A percentile compares a stretch with the other conserved stretches of the same genome.
phyloP scores from a whole-genome alignment of 2,329 filamentous ascomycete genomes.

The Ophiostoma angusticollis region DNA sequence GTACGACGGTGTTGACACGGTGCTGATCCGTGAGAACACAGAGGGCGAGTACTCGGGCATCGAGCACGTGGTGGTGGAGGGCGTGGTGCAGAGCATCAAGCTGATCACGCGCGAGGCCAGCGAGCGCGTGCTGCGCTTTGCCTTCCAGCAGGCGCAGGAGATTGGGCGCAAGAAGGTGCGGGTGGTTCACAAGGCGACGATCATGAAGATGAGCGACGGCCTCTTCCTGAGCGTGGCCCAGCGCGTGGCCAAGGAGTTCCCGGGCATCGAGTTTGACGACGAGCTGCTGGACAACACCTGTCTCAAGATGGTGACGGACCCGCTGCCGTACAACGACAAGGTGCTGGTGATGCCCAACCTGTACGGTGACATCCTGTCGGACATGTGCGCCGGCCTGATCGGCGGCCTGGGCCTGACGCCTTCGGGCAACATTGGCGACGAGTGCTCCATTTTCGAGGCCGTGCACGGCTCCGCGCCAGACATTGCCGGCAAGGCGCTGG shows the following conservation, averaged over 20 bases:
- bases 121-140: slow-evolving; percentile 91
- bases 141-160: slow-evolving; percentile 93
- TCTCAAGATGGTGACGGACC: slow-evolving; percentile 97
- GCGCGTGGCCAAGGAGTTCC: slow-evolving; percentile 88
- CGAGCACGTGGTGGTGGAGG: slow-evolving; percentile 94
- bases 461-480: slow-evolving; percentile 67
- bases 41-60: slow-evolving; percentile 99
- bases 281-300: slow-evolving; percentile 99
- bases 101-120: slow-evolving; percentile 92
- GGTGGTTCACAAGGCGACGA: slow-evolving; percentile 98
- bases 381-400: slow-evolving; percentile 98
- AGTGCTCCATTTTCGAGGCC: slow-evolving; percentile 99
- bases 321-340: slow-evolving; percentile 95
- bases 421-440: slow-evolving; percentile 96
- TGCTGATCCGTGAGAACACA: slow-evolving; percentile 98
- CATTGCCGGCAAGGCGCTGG: slow-evolving; percentile 68
- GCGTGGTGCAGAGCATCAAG: slow-evolving; percentile 98
- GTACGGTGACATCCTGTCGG: slow-evolving; percentile 98
- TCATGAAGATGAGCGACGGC: slow-evolving; percentile 99
- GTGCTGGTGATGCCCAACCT: slow-evolving; percentile 97
- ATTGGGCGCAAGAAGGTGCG: slow-evolving; percentile 94
- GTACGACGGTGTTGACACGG: slow-evolving; percentile 92
- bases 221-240: slow-evolving; percentile 85
- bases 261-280: slow-evolving; percentile 87
- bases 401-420: slow-evolving; percentile 94